These are phyloP conservation scores for Chalciporus piperatus DNA, from an alignment of 768 basidiomycete species.

Conservation along the genomic window DNA sequence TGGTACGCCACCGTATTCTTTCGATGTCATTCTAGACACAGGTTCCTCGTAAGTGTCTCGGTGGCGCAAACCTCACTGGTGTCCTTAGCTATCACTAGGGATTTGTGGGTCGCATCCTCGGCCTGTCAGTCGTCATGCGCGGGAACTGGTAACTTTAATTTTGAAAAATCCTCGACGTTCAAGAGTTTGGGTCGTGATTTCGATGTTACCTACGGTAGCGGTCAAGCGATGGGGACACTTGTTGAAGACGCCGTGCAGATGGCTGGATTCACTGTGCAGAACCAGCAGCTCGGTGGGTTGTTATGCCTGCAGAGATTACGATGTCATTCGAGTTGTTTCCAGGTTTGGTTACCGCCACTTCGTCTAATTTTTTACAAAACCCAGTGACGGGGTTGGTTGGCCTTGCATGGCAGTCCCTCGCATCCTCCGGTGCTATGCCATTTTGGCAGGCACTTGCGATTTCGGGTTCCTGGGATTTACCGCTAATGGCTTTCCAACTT, in stretches of 20 bases:
- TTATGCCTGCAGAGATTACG: neutral
- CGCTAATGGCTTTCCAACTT: constrained; percentile 66
- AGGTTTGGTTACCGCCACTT: constrained; percentile 18
- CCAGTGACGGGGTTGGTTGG: constrained; percentile 69
- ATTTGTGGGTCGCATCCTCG: constrained; percentile 49
- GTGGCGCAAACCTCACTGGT: neutral
- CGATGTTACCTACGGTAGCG: constrained; percentile 44
- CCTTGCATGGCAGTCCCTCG: constrained; percentile 60
- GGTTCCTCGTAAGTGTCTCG: constrained; percentile 36
- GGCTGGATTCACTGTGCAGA: constrained; percentile 56
- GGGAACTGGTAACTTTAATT: constrained; percentile 34
- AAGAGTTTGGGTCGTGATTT: constrained; percentile 33
- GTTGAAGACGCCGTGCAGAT: constrained; percentile 67
- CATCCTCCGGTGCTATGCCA: constrained; percentile 55
- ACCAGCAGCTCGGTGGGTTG: constrained; percentile 55
- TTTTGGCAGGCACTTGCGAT: constrained; percentile 63
- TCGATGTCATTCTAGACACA: constrained; percentile 52
- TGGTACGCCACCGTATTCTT: constrained; percentile 46
- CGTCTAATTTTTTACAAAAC: constrained; percentile 44
- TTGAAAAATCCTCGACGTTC: constrained; percentile 36
- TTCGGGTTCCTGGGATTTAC: constrained; percentile 40
- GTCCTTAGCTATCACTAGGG: constrained; percentile 21
- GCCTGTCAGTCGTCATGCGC: constrained; percentile 30
- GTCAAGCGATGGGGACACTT: constrained; percentile 44
- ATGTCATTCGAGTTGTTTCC: constrained; percentile 37